Conservation (phyloP, 2,329 filamentous ascomycete genomes). For the Ophiosphaerella herpotricha region DNA sequence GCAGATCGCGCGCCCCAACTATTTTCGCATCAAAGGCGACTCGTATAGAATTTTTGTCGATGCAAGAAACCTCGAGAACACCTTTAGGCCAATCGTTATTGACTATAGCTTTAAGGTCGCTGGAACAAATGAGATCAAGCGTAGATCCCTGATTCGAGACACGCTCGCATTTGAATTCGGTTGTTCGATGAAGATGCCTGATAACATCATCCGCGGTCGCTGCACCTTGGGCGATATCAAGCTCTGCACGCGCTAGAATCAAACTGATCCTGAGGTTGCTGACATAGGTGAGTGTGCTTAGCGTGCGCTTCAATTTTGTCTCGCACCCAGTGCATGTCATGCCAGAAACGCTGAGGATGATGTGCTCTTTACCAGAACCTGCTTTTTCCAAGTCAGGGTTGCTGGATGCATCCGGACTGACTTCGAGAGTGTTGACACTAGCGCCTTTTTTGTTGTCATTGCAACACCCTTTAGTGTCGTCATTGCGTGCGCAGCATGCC, state of each 20-base stretch:
- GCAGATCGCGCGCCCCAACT: slow-evolving; percentile 55
- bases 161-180: slow-evolving; percentile 64
- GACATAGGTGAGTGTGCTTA: slow-evolving; percentile 56
- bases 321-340: slow-evolving; percentile 79
- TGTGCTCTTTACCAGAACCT: slow-evolving; percentile 52
- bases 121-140: slow-evolving; percentile 23
- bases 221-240: slow-evolving; percentile 57
- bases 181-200: slow-evolving; percentile 59
- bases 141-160: slow-evolving; percentile 30
- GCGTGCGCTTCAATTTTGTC: slow-evolving; percentile 62
- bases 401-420: neutral
- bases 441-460: neutral
- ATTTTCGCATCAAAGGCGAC: slow-evolving; percentile 55
- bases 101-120: slow-evolving; percentile 10
- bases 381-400: slow-evolving; percentile 29
- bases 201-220: slow-evolving; percentile 49
- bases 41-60: slow-evolving; percentile 34
- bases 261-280: slow-evolving; percentile 66
- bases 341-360: slow-evolving; percentile 66
- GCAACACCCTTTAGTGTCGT: neutral
- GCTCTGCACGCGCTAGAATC: slow-evolving; percentile 68
- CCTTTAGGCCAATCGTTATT: slow-evolving; percentile 29
- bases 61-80: slow-evolving; percentile 18
- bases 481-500: neutral
- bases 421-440: neutral